Evolutionary conservation across 495 filamentous ascomycete species (phyloP), one percentile per base, ranked within the genome.

Genomic region (Pyrenula massariospora): DNA sequence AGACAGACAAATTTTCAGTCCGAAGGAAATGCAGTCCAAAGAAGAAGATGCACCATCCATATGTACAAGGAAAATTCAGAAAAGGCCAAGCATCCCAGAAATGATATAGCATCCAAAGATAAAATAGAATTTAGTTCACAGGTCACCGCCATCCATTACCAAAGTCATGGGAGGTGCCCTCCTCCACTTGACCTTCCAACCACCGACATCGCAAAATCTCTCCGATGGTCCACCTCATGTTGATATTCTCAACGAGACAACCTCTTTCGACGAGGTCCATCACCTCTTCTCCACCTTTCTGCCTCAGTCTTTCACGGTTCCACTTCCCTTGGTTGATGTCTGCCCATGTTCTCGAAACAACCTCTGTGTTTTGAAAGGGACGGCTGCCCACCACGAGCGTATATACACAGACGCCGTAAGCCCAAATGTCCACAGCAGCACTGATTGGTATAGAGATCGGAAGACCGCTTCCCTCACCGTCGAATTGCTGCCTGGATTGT

Each of bases 361-460:
- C 80, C 50, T 52, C 50, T 20, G 20, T 20, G 0, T 74, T 63
- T 57, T 87, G 77, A 66, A 89, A 89, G 0, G 86, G 86, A 2
- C 87, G 75, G 10, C 75, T 77, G n/a, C 84, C 85, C 1, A 83
- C 80, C 12, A 86, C 64, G 2, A 87, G 66, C 5, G 81, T 73
- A 57, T 79, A 88, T 1, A 84, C 69, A 15, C 85, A 77, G 8
- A 88, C 83, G 10, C 85, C 86, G 59, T 81, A 87, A 0, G 86
- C 84, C 85, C 86, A 89, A 10, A 89, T 74, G 63, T 89, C 86
- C 12, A 82, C 82, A 0, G 77, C 80, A 1, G 77, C 70, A 60
- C 75, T 63, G 58, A 82, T 70, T 58, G 84, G 59, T 15, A 15
- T 42, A 5, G 31, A 5, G 31, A 15, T 15, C 5, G 5, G 8